Evolutionary conservation across 1,139 yeast genomes (phyloP).

Genomic region (Suhomyces bribrorum): DNA sequence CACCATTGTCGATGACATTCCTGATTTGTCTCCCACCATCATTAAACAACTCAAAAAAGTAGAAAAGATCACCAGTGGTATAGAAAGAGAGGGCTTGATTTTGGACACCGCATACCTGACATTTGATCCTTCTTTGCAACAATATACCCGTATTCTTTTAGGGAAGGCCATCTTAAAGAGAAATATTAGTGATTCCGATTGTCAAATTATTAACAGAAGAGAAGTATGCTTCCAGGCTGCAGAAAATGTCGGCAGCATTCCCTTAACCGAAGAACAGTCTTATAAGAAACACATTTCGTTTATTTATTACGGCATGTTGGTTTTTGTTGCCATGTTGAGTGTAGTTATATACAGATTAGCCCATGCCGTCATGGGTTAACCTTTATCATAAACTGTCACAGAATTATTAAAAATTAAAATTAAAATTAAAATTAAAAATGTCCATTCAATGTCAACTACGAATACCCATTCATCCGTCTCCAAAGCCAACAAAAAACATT

Average conservation of each 20-base stretch:
- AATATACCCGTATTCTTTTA: constrained; percentile 40
- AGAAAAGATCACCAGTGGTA: constrained; percentile 40
- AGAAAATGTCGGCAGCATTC: constrained; percentile 47
- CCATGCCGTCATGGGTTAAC: constrained; percentile 4
- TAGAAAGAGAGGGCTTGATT: constrained; percentile 36
- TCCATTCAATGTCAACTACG: no score
- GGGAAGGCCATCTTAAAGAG: constrained; percentile 47
- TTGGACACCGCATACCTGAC: constrained; percentile 29
- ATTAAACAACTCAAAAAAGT: constrained; percentile 35
- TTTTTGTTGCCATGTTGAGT: constrained; percentile 12
- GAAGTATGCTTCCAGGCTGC: constrained; percentile 46
- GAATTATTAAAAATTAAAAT: neutral
- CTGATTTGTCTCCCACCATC: constrained; percentile 24
- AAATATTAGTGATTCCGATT: constrained; percentile 31
- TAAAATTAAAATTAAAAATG: no score
- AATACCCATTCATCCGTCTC: no score
- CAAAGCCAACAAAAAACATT: no score
- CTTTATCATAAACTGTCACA: neutral
- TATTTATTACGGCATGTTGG: constrained; percentile 6
- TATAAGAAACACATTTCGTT: constrained; percentile 5
- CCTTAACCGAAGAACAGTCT: constrained; percentile 19
- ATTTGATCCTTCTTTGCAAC: constrained; percentile 38
- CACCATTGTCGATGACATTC: constrained; percentile 33
- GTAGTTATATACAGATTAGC: constrained; percentile 11
- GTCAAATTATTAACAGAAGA: constrained; percentile 40